These are phyloP conservation scores for Lactifluus pinguis DNA, from an alignment of 768 basidiomycete species.

Conservation along the genomic window DNA sequence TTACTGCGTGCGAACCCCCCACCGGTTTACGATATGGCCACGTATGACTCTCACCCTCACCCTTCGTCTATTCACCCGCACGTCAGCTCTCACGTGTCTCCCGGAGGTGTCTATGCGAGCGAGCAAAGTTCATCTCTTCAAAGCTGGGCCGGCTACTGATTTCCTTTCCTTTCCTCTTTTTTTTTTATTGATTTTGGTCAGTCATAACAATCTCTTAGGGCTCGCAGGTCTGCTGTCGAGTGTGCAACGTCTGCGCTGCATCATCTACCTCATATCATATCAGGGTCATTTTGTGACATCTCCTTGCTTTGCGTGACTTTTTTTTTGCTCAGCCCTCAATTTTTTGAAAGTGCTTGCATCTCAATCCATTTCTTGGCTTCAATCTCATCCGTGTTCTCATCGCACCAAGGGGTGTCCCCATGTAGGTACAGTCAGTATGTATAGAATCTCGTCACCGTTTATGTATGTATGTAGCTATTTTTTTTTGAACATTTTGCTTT, in stretches of 20 bases:
- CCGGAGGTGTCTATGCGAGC: constrained; percentile 4
- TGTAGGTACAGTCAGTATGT: constrained; percentile 15
- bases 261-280: background rate
- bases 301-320: background rate
- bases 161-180: no score
- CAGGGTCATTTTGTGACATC: background rate
- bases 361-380: background rate
- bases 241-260: background rate
- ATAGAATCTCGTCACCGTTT: constrained; percentile 2
- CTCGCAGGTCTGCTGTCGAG: background rate
- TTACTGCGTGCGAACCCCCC: constrained; percentile 6
- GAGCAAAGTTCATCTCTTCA: constrained; percentile 13
- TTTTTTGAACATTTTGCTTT: background rate
- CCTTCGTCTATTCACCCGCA: background rate
- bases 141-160: constrained; percentile 12
- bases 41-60: background rate
- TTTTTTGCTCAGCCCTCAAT: background rate
- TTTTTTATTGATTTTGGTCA: background rate
- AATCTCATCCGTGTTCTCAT: no score
- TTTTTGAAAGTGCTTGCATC: background rate
- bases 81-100: background rate
- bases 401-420: background rate
- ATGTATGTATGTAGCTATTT: constrained; percentile 12
- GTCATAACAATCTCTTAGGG: background rate
- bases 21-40: constrained; percentile 3